These are phyloP conservation scores for Chloropicon primus DNA, from an alignment of 139 green algal species.

Conservation along the genomic window DNA sequence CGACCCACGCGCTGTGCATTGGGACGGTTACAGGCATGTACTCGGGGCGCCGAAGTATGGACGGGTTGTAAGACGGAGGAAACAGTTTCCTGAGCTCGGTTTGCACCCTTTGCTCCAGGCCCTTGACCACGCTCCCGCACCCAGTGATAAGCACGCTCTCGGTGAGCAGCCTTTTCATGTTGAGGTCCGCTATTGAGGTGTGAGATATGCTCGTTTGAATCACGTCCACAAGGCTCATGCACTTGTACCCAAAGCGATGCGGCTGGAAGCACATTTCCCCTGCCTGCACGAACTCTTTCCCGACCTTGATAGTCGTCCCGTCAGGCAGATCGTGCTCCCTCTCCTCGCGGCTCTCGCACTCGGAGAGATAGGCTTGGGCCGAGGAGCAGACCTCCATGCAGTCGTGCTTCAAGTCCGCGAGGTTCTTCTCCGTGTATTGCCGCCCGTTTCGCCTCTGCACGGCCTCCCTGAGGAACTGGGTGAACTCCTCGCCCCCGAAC, in stretches of 20 bases:
- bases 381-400: not conserved
- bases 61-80: not conserved
- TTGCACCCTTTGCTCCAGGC: not conserved
- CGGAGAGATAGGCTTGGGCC: not conserved
- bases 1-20: not conserved
- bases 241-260: slow-evolving; percentile 13
- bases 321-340: slow-evolving; percentile 37
- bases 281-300: not conserved
- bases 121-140: not conserved
- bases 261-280: not conserved
- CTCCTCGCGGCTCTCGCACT: not conserved
- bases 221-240: slow-evolving; percentile 15
- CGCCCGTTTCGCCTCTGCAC: not conserved
- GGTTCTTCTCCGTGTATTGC: slow-evolving; percentile 1
- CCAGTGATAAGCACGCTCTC: not conserved
- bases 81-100: not conserved
- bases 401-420: not conserved
- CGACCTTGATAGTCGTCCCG: slow-evolving; percentile 18
- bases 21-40: not conserved
- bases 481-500: slow-evolving; percentile 45
- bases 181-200: not conserved
- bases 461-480: slow-evolving; percentile 16
- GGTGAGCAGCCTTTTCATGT: not conserved
- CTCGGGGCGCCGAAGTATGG: not conserved
- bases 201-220: slow-evolving; percentile 7